Evolutionary conservation across 139 green algal genomes (phyloP), one percentile per base, ranked within the genome.

Genomic region (Chlorella vulgaris): DNA sequence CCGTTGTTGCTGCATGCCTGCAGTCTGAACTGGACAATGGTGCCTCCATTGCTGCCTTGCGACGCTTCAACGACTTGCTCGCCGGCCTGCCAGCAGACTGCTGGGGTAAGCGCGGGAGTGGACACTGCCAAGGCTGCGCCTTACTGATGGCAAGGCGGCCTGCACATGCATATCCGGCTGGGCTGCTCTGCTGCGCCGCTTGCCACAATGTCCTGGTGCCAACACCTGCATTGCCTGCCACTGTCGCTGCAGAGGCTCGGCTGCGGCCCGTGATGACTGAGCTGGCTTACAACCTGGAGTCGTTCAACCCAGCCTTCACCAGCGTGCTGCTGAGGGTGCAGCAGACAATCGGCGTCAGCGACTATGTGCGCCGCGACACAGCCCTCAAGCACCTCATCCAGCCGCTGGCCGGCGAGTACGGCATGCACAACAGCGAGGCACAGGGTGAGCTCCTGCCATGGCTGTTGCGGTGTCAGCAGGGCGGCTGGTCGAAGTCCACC

Each of bases 261-360:
- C 88, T 98, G 78, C 81, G 83, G 38, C 92, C 93, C 7, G 94
- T 97, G n/a, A 96, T 97, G 86, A 86, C 89, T 43, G 94, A 97
- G 90, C 92, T 97, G 66, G 94, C 91, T 22, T 96, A 93, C 88
- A 98, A 98, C 86, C 88, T 98, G 78, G 94, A 98, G 90, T 96
- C 93, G 2, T 98, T 98, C 93, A 98, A 98, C 88, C 94, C 94
- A 33, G 93, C 93, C 78, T 98, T 98, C 85, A 94, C 94, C 24
- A 90, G 90, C n/a, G 92, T 93, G 61, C 81, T 98, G 76, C 91
- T 98, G 36, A 89, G 90, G 87, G 93, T 95, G 31, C 85, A 88
- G 71, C 79, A 83, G 76, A 97, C 87, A 65, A 94, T 98, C 77
- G 94, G 94, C 21, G 33, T 82, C 53, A 91, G 67, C 33, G 93